Evolutionary conservation across 2,329 filamentous ascomycete species (phyloP).

Genomic region (Shiraia sp.): DNA sequence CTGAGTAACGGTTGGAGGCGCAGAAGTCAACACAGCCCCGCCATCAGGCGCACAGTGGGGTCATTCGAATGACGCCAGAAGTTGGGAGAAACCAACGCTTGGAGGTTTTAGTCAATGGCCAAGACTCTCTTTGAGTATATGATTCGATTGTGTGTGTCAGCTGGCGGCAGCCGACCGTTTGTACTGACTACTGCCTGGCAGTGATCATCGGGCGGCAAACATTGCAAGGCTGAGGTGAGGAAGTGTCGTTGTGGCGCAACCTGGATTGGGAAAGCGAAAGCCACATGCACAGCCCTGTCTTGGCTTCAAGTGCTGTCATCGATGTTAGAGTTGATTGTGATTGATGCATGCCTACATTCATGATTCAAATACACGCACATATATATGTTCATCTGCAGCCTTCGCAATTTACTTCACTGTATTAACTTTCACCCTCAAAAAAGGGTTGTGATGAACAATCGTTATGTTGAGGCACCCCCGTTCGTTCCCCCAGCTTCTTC

Average conservation of each 20-base stretch:
- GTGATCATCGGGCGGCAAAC: neutral
- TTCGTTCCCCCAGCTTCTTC: too few relatives aligned
- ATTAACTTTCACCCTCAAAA: too few relatives aligned
- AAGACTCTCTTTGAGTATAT: neutral
- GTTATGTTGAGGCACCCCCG: too few relatives aligned
- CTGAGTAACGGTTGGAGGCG: conserved; percentile 2
- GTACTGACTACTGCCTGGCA: neutral
- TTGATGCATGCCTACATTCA: neutral
- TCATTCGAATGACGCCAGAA: conserved; percentile 2
- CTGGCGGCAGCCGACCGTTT: neutral
- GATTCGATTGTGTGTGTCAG: conserved; percentile 1
- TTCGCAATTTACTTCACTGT: too few relatives aligned
- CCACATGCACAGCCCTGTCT: neutral
- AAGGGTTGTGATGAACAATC: too few relatives aligned
- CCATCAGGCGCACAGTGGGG: conserved; percentile 1
- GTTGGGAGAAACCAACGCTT: conserved; percentile 4
- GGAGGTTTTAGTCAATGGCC: neutral
- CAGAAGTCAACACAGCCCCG: conserved; percentile 7
- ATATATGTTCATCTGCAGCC: too few relatives aligned
- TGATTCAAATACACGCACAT: too few relatives aligned
- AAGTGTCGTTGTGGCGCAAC: neutral
- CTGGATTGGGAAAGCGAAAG: neutral
- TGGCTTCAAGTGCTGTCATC: neutral
- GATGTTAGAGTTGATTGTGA: neutral
- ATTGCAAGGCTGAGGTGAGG: neutral